Evolutionary conservation across 495 filamentous ascomycete species (phyloP).

Genomic region (Neurospora discreta): DNA sequence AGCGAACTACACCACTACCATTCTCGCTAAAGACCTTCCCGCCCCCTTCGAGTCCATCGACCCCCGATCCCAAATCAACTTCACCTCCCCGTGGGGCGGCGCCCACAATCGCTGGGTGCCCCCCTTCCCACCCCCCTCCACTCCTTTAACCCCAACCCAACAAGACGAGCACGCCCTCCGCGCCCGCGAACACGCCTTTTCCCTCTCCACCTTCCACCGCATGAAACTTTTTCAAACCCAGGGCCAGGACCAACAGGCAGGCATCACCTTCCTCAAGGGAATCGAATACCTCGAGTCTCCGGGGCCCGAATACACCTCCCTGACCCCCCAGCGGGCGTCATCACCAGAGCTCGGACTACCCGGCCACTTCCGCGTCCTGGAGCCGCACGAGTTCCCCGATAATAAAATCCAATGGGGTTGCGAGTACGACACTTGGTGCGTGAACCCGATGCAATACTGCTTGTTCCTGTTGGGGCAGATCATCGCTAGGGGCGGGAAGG

Average conservation of each 20-base stretch:
- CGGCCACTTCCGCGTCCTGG: constrained; percentile 31
- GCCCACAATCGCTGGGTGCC: constrained; percentile 50
- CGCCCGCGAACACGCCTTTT: constrained; percentile 36
- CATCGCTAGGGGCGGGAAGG: constrained; percentile 35
- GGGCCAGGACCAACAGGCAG: constrained; percentile 29
- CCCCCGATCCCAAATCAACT: constrained; percentile 40
- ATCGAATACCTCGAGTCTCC: constrained; percentile 51
- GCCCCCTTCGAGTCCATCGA: constrained; percentile 31
- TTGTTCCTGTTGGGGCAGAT: constrained; percentile 43
- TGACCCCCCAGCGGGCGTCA: constrained; percentile 20
- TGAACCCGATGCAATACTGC: constrained; percentile 55
- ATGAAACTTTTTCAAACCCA: constrained; percentile 31
- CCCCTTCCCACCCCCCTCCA: constrained; percentile 10
- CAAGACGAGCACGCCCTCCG: constrained; percentile 5
- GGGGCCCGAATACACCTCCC: constrained; percentile 17
- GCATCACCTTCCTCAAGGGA: constrained; percentile 42
- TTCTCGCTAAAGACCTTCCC: constrained; percentile 49
- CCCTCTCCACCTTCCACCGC: constrained; percentile 38
- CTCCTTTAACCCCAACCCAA: neutral
- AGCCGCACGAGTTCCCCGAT: constrained; percentile 29
- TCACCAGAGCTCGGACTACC: constrained; percentile 29
- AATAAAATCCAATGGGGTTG: constrained; percentile 42
- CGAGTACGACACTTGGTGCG: constrained; percentile 44
- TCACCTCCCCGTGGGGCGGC: constrained; percentile 55
- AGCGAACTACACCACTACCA: constrained; percentile 33